Evolutionary conservation across 306 rosid species (phyloP).

Genomic region (Benincasa hispida): DNA sequence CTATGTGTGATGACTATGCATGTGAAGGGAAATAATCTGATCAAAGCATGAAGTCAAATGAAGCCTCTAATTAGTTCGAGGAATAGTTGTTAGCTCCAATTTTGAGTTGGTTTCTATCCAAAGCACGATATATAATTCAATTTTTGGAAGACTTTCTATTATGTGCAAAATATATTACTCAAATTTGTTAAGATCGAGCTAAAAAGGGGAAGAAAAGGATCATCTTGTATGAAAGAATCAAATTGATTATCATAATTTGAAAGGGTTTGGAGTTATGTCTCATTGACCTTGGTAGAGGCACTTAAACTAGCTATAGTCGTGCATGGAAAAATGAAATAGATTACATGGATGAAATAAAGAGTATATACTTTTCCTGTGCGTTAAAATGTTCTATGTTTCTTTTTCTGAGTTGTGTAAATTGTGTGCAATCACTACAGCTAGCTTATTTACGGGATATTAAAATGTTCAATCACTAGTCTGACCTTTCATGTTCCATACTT

Average conservation of each 20-base stretch:
- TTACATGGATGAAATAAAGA: neutral
- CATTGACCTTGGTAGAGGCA: neutral
- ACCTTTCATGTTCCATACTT: neutral
- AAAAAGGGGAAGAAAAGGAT: neutral
- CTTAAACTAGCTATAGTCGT: neutral
- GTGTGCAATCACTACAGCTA: neutral
- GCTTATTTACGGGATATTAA: neutral
- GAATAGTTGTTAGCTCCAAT: neutral
- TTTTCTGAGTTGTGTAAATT: neutral
- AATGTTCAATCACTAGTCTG: neutral
- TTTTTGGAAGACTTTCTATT: neutral
- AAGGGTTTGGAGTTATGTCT: neutral
- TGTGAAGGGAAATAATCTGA: neutral
- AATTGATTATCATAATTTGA: neutral
- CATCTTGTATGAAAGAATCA: neutral
- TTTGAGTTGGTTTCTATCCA: neutral
- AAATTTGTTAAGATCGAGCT: neutral
- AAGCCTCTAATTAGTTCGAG: neutral
- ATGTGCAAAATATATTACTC: neutral
- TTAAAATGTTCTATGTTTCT: neutral
- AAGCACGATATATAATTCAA: neutral
- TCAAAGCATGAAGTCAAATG: neutral
- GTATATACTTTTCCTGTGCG: neutral
- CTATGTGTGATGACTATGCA: neutral
- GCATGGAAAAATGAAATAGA: neutral